phyloP scores from a whole-genome alignment of 2,329 filamentous ascomycete genomes.

The Calonectria pauciramosa region DNA sequence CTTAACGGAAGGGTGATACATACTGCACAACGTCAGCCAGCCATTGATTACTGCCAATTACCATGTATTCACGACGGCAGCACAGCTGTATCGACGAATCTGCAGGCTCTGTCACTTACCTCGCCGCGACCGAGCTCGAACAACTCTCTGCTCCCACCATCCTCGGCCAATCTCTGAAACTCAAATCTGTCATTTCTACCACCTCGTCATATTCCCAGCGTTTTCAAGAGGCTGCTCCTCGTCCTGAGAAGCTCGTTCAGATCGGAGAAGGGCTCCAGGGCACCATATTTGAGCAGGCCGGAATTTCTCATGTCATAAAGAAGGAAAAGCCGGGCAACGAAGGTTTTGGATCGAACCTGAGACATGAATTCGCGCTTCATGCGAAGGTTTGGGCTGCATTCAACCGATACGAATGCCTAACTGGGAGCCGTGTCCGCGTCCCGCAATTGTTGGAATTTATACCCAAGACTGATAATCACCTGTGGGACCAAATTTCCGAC shows the following conservation, averaged over 20 bases:
- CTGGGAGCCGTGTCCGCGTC: background rate
- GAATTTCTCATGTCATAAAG: conserved; percentile 24
- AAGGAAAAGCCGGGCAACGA: conserved; percentile 36
- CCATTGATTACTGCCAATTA: too few relatives aligned
- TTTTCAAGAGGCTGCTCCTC: background rate
- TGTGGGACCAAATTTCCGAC: background rate
- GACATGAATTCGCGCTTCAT: conserved; percentile 25
- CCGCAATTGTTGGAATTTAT: conserved; percentile 11
- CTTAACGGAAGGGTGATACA: too few relatives aligned
- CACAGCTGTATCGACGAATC: too few relatives aligned
- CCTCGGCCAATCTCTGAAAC: background rate
- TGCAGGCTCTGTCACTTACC: too few relatives aligned
- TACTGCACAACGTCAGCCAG: too few relatives aligned
- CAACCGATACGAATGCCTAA: background rate
- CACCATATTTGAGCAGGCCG: conserved; percentile 33
- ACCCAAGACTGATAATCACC: background rate
- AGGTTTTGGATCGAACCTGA: conserved; percentile 12
- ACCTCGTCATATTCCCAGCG: background rate
- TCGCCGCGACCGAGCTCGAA: background rate
- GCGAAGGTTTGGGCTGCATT: conserved; percentile 17
- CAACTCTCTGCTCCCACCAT: background rate
- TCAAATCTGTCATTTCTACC: background rate
- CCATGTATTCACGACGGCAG: too few relatives aligned
- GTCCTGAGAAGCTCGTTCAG: background rate
- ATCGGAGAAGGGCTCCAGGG: conserved; percentile 44